Evolutionary conservation across 495 filamentous ascomycete genomes (phyloP).

Genomic region (Penicillium flavigenum): DNA sequence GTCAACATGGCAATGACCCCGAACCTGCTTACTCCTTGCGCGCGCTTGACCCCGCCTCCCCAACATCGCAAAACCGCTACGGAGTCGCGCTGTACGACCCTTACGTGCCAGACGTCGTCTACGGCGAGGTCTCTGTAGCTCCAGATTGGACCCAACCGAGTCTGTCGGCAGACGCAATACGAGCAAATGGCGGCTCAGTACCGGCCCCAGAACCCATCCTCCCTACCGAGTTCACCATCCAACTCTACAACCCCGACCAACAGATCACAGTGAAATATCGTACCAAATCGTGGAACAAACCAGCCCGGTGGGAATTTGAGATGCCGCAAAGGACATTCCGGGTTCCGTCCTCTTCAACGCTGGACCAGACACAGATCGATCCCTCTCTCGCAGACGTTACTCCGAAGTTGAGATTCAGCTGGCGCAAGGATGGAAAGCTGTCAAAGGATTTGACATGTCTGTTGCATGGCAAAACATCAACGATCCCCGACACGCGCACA

Average conservation of each 20-base stretch:
- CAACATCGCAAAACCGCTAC: conserved; percentile 77
- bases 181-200: conserved; percentile 65
- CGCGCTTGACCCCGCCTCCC: conserved; percentile 66
- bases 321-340: conserved; percentile 85
- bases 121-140: conserved; percentile 78
- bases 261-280: conserved; percentile 68
- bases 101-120: conserved; percentile 76
- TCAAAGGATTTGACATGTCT: conserved; percentile 80
- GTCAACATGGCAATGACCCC: conserved; percentile 77
- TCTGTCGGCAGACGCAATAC: conserved; percentile 75
- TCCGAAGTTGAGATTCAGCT: conserved; percentile 80
- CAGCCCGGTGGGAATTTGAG: conserved; percentile 84
- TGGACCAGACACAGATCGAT: conserved; percentile 74
- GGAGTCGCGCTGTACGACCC: conserved; percentile 82
- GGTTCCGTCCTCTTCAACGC: conserved; percentile 66
- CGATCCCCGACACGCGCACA: conserved; percentile 58
- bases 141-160: conserved; percentile 82
- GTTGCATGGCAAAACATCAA: conserved; percentile 70
- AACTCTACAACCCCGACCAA: conserved; percentile 95
- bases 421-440: conserved; percentile 88
- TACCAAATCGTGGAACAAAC: conserved; percentile 72
- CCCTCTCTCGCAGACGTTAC: conserved; percentile 66
- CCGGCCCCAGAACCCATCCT: conserved; percentile 73
- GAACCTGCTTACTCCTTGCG: conserved; percentile 74
- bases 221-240: conserved; percentile 74